These are phyloP conservation scores for Parathielavia appendiculata DNA, from an alignment of 495 filamentous ascomycete genomes.

Conservation along the genomic window DNA sequence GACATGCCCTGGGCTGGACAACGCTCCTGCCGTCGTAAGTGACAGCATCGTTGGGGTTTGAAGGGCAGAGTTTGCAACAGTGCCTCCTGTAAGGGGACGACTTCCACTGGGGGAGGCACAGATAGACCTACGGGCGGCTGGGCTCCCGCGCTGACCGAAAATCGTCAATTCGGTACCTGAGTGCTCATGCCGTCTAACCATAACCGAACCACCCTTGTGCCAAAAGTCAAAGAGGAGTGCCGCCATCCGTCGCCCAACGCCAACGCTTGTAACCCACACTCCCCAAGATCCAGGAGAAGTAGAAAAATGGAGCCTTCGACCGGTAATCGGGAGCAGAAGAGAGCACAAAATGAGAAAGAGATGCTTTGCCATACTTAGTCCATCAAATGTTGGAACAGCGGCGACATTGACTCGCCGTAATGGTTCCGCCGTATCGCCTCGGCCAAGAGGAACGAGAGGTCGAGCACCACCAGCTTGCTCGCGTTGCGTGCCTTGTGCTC, in stretches of 20 bases:
- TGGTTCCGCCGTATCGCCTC: slow-evolving; percentile 96
- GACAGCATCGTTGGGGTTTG: slow-evolving; percentile 46
- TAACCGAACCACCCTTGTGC: background rate
- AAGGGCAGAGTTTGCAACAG: background rate
- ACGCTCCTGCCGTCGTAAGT: slow-evolving; percentile 46
- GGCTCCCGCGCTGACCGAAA: slow-evolving; percentile 18
- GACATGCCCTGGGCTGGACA: slow-evolving; percentile 44
- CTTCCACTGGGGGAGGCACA: background rate
- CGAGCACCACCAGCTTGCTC: slow-evolving; percentile 83
- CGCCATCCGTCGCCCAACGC: slow-evolving; percentile 25
- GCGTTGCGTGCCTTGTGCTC: slow-evolving; percentile 60
- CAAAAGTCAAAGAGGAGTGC: slow-evolving; percentile 19
- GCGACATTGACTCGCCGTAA: slow-evolving; percentile 83
- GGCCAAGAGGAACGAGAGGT: slow-evolving; percentile 77
- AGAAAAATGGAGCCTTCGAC: background rate
- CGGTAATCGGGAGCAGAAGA: slow-evolving; percentile 8
- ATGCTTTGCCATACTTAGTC: slow-evolving; percentile 42
- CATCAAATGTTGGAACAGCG: slow-evolving; percentile 67
- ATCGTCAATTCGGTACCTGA: slow-evolving; percentile 34
- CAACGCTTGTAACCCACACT: slow-evolving; percentile 27
- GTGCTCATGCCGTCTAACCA: slow-evolving; percentile 29
- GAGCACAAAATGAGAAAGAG: slow-evolving; percentile 10
- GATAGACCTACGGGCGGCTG: background rate
- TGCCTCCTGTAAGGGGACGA: background rate
- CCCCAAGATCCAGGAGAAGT: slow-evolving; percentile 16